Percentiles rank a stretch among this genome's conserved stretches.
Conservation (phyloP, 768 basidiomycete genomes). For the Podaxis rugospora region DNA sequence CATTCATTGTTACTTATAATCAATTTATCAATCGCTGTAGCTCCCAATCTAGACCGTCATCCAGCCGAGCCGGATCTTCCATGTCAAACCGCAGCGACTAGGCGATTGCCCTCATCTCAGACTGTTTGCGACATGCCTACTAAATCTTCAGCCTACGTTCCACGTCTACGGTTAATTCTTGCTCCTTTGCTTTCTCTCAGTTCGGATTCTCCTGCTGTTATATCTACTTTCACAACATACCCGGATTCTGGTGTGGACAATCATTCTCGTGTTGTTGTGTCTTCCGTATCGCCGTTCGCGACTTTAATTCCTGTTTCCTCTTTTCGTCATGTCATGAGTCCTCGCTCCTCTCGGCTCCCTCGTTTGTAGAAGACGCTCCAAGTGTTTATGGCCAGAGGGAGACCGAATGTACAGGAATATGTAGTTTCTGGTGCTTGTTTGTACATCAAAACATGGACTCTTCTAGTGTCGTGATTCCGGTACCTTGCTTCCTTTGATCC, state of each 20-base stretch:
- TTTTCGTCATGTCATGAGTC: background rate
- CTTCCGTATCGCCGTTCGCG: background rate
- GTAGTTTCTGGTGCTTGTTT: background rate
- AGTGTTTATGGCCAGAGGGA: background rate
- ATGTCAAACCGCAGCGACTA: slow-evolving; percentile 7
- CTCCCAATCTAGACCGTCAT: slow-evolving; percentile 29
- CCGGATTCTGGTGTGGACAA: slow-evolving; percentile 4
- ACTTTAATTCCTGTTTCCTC: background rate
- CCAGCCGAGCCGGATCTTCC: slow-evolving; percentile 16
- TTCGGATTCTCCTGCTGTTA: slow-evolving; percentile 7
- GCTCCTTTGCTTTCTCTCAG: background rate
- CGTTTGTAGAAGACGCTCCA: background rate
- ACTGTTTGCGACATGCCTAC: background rate
- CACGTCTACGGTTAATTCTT: slow-evolving; percentile 1
- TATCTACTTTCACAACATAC: slow-evolving; percentile 9
- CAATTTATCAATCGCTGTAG: slow-evolving; percentile 6
- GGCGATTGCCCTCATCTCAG: background rate
- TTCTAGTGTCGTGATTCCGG: background rate
- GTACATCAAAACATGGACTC: slow-evolving; percentile 6
- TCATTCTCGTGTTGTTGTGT: background rate
- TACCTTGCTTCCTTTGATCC: background rate
- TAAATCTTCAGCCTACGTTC: background rate
- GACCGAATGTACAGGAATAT: background rate
- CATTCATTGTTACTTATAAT: background rate
- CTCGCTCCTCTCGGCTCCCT: background rate